Conservation (phyloP, 2,329 filamentous ascomycete genomes). For the Ciborinia camelliae region DNA sequence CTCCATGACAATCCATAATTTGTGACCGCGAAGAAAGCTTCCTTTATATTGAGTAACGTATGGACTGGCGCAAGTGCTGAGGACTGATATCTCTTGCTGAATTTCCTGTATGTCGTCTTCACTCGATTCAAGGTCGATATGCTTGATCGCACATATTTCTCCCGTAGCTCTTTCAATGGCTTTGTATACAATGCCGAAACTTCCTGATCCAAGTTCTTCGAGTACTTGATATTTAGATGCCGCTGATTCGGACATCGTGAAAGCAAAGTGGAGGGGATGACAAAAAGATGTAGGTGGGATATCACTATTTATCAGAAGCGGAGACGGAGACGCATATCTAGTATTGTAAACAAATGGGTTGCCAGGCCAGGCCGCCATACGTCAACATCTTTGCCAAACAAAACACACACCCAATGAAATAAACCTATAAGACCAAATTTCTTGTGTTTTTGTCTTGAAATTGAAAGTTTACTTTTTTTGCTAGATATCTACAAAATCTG, state of each 20-base stretch:
- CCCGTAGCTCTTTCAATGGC: slow-evolving; percentile 88
- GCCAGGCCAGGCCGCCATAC: no score
- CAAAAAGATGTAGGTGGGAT: no score
- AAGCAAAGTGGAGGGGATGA: background rate
- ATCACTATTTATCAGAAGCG: no score
- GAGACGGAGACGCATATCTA: no score
- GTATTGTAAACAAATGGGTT: no score
- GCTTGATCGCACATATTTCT: slow-evolving; percentile 94
- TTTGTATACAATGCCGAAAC: slow-evolving; percentile 96
- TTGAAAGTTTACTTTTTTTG: no score
- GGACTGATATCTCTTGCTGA: slow-evolving; percentile 91
- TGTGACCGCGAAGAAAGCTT: slow-evolving; percentile 92
- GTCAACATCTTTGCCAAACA: no score
- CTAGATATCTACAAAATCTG: no score
- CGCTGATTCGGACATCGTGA: slow-evolving; percentile 27
- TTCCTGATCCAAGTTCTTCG: slow-evolving; percentile 85
- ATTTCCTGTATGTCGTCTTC: slow-evolving; percentile 98
- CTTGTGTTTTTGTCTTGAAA: no score
- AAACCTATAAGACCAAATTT: no score
- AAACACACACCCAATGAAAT: no score
- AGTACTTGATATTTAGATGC: slow-evolving; percentile 89
- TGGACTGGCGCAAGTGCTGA: slow-evolving; percentile 90
- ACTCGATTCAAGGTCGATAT: slow-evolving; percentile 98
- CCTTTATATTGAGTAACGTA: slow-evolving; percentile 96
- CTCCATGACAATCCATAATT: slow-evolving; percentile 99